Evolutionary conservation across 371 early-diverging fungal species (phyloP), one percentile per base, ranked within the genome.

Genomic region (Mucor saturninus): DNA sequence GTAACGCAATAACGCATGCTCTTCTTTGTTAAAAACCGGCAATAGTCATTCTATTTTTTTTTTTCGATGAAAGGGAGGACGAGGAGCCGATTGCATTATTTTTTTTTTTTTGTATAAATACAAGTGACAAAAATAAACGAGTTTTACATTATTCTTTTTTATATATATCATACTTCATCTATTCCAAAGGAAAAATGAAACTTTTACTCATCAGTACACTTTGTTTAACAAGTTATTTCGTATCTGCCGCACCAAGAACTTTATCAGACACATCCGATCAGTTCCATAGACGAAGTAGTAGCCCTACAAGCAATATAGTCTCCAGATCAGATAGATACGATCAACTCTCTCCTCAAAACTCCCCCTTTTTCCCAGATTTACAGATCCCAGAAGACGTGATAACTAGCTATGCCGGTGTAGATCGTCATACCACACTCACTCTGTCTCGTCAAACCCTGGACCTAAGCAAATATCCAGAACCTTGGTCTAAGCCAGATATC

Each of bases 401-500:
- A 46, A 5, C 32, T 4, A 9, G 31, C 13, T 53, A 59, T 30
- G 57, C 43, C 11, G 6, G 42, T 30, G 58, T 53, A 0, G 52
- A 46, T 5, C 53, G 48, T 4, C 26, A 61, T 28, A 31, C 40
- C 10, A 43, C 64, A 46, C 42, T 66, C 28, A 21, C 21, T 21
- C 21, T 21, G 21, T 66, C 66, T 2, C 56, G 31, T 28, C 29
- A 56, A 37, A 51, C 61, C 26, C 30, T 55, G 6, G 37, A 60
- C 31, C 28, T 51, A 7, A 55, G 8, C 4, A 54, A 60, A 9
- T 81, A 81, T 26, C 81, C 81, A 45, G 62, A 62, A 39, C 60
- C 70, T 8, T 81, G 81, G 81, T 48, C 45, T 15, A 43, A 56
- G 1, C 76, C 81, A 29, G 59, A 69, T 28, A 62, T 70, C 4